Evolutionary conservation across 2,329 filamentous ascomycete genomes (phyloP), one percentile per base, ranked within the genome.

Genomic region (Ilyonectria mors-panacis): DNA sequence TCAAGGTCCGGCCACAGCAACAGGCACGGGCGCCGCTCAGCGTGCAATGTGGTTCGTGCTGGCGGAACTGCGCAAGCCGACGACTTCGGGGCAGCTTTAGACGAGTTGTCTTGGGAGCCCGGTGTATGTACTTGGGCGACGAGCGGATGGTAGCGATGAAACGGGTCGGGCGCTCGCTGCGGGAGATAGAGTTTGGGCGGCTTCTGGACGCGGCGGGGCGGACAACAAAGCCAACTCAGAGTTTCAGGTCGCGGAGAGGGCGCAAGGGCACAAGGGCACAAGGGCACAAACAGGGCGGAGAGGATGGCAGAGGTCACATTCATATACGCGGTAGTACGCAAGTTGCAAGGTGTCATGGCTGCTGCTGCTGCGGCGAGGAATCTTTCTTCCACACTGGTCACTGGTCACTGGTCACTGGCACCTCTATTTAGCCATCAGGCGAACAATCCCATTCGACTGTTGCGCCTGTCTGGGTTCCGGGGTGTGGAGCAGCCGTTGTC

Each of bases 401-500:
- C 26, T 26, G 5, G 26, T 26, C 26, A 26, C 26, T 26, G 4
- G 26, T 26, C 26, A 6, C 26, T 53, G 47, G 56, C 56, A 61
- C 26, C 58, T 59, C 45, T 53, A 59, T 66, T 66, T 66, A 70
- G 63, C 60, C 63, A 60, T 61, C 60, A 26, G 67, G 62, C 63
- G 19, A 33, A 50, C 59, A 65, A 63, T 70, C 68, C 70, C 66
- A 71, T 70, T 71, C 65, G 67, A 67, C 67, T 66, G 55, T 62
- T 62, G 60, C 56, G 45, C 37, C 58, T 30, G 58, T 51, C 50
- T 55, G 48, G 67, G 62, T 69, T 71, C 69, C 67, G 61, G 70
- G 72, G 70, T 71, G 73, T 74, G 73, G 73, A 75, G 73, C 59
- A 65, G 55, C 44, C 51, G 59, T 62, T 59, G 54, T 72, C 65